A percentile compares a stretch with the other conserved stretches of the same genome.
Conservation (phyloP, 2,329 filamentous ascomycete genomes). For the Keithomyces neogunnii region DNA sequence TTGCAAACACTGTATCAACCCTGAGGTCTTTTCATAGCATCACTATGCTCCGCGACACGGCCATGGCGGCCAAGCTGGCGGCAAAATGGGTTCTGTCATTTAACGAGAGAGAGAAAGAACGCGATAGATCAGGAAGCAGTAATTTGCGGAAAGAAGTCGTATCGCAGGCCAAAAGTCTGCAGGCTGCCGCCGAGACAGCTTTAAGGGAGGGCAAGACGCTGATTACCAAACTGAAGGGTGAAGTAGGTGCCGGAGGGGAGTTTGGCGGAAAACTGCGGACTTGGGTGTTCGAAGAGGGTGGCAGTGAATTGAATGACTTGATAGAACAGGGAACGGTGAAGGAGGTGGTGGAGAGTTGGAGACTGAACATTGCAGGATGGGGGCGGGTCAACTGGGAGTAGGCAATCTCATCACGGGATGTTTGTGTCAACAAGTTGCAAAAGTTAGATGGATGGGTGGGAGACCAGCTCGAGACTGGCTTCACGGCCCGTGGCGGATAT, state of each 20-base stretch:
- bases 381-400: constrained; percentile 24
- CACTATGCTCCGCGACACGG: constrained; percentile 29
- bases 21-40: constrained; percentile 28
- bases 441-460: too few species aligned
- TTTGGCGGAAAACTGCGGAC: constrained; percentile 17
- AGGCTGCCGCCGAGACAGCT: constrained; percentile 18
- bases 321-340: constrained; percentile 17
- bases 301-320: constrained; percentile 13
- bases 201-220: constrained; percentile 24
- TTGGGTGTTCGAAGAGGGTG: constrained; percentile 20
- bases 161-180: constrained; percentile 24
- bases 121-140: constrained; percentile 29
- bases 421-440: too few species aligned
- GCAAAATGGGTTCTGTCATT: constrained; percentile 25
- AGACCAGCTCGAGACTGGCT: too few species aligned
- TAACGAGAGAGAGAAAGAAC: constrained; percentile 30
- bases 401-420: not conserved
- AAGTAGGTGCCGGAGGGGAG: constrained; percentile 14
- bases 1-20: constrained; percentile 13
- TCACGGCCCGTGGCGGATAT: too few species aligned
- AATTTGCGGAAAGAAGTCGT: constrained; percentile 28
- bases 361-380: constrained; percentile 25
- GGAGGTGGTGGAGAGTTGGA: constrained; percentile 25
- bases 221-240: constrained; percentile 20
- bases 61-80: constrained; percentile 22